Percentiles rank a stretch among this genome's conserved stretches.
Conservation (phyloP, 1,139 yeast genomes). For the Yamadazyma jaroonii region DNA sequence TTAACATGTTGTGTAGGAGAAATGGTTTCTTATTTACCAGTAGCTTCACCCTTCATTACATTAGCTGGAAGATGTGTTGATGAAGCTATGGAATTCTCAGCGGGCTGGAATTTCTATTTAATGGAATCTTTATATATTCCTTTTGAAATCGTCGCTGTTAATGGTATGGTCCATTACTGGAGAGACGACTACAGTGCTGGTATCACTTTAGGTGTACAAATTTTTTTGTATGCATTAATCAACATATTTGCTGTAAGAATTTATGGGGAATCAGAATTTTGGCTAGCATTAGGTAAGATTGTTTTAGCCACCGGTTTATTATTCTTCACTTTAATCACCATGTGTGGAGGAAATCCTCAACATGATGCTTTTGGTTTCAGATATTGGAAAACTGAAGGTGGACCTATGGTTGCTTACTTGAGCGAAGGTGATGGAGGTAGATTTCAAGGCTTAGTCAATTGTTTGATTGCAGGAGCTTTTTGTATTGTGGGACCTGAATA, state of each 20-base stretch:
- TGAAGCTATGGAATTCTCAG: slow-evolving; percentile 71
- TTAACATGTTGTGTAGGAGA: slow-evolving; percentile 74
- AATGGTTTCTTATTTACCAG: slow-evolving; percentile 68
- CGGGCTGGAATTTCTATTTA: slow-evolving; percentile 79
- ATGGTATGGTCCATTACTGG: slow-evolving; percentile 76
- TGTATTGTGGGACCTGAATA: slow-evolving; percentile 84
- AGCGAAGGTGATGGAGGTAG: slow-evolving; percentile 58
- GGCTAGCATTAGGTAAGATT: slow-evolving; percentile 73
- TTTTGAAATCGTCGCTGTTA: slow-evolving; percentile 77
- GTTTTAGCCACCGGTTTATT: slow-evolving; percentile 66
- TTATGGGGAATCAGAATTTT: slow-evolving; percentile 80
- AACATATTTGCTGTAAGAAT: slow-evolving; percentile 68
- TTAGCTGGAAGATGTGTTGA: slow-evolving; percentile 53
- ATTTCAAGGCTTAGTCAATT: slow-evolving; percentile 66
- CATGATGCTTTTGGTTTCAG: slow-evolving; percentile 65
- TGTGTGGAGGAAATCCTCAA: slow-evolving; percentile 79
- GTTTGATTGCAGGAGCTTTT: slow-evolving; percentile 58
- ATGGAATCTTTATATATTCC: slow-evolving; percentile 77
- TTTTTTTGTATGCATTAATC: slow-evolving; percentile 57
- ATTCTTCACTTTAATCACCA: slow-evolving; percentile 69
- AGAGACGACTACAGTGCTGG: slow-evolving; percentile 67
- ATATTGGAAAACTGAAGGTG: slow-evolving; percentile 49
- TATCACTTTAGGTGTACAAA: slow-evolving; percentile 60
- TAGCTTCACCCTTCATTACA: slow-evolving; percentile 56
- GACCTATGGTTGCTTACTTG: slow-evolving; percentile 50